phyloP scores from a whole-genome alignment of 352 stramenopile species.

The Phytophthora lateralis region DNA sequence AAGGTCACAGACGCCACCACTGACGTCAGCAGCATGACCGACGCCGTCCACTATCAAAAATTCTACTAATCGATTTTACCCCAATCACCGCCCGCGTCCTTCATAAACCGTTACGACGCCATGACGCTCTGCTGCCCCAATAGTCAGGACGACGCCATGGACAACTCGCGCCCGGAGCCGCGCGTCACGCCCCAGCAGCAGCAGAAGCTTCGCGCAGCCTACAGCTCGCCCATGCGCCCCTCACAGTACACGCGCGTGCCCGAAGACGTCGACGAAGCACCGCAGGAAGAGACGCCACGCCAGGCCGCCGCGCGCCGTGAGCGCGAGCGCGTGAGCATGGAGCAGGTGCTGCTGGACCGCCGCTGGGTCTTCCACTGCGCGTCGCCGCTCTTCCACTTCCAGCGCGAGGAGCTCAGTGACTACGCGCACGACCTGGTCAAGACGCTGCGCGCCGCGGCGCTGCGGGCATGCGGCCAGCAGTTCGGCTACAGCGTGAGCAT shows the following conservation, averaged over 20 bases:
- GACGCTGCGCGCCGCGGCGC: constrained; percentile 54
- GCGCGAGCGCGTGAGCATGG: constrained; percentile 46
- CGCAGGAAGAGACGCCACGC: constrained; percentile 20
- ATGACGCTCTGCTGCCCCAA: constrained; percentile 36
- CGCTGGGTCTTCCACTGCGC: constrained; percentile 69
- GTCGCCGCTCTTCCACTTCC: constrained; percentile 70
- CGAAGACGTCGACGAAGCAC: constrained; percentile 6
- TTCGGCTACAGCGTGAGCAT: constrained; percentile 75
- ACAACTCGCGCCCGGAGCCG: constrained; percentile 23
- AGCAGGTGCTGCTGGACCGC: constrained; percentile 57
- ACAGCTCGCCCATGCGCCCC: constrained; percentile 45
- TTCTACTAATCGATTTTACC: constrained; percentile 3
- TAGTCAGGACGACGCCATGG: constrained; percentile 20
- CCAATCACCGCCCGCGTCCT: background rate
- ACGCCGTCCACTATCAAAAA: constrained; percentile 8
- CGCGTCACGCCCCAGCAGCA: constrained; percentile 24
- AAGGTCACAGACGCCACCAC: background rate
- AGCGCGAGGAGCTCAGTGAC: constrained; percentile 43
- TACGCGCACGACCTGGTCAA: constrained; percentile 77
- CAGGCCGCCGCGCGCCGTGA: constrained; percentile 24
- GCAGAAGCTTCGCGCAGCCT: constrained; percentile 36
- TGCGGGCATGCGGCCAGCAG: constrained; percentile 49
- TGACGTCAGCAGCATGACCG: constrained; percentile 9
- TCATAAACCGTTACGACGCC: constrained; percentile 23
- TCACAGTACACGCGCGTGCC: constrained; percentile 38